A percentile compares a stretch with the other conserved stretches of the same genome.
Evolutionary conservation across 805 yeast genomes (phyloP).

Genomic region (Zygoascus ofunaensis): DNA sequence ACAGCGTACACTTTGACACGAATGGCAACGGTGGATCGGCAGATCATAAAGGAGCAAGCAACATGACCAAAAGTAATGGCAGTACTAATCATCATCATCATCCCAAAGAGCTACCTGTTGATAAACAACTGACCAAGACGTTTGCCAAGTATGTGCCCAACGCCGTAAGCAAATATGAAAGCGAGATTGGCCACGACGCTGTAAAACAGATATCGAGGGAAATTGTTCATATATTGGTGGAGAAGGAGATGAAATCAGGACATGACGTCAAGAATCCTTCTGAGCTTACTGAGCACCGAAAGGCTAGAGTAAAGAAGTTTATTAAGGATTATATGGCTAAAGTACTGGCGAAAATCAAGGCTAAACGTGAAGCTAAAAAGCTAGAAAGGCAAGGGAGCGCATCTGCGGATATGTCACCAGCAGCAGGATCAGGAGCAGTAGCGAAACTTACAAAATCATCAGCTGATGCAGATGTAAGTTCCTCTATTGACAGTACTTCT

Average conservation of each 20-base stretch:
- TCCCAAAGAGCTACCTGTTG: conserved; percentile 1
- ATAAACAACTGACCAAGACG: conserved; percentile 11
- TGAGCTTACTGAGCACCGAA: conserved; percentile 55
- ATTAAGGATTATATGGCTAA: conserved; percentile 28
- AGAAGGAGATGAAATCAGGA: conserved; percentile 51
- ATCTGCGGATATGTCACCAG: conserved; percentile 2
- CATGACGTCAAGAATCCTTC: conserved; percentile 33
- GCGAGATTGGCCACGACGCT: conserved; percentile 60
- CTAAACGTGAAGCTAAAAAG: conserved; percentile 8
- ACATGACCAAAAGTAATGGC: background rate
- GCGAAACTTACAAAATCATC: background rate
- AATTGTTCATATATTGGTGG: conserved; percentile 54
- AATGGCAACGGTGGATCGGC: background rate
- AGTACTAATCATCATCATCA: conserved; percentile 9
- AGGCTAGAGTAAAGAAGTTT: conserved; percentile 60
- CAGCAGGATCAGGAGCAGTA: background rate
- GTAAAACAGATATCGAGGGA: conserved; percentile 74
- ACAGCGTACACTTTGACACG: conserved; percentile 8
- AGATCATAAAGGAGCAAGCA: background rate
- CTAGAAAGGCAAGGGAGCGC: conserved; percentile 1
- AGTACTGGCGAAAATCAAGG: conserved; percentile 10
- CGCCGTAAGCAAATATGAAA: conserved; percentile 54
- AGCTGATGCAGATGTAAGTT: background rate
- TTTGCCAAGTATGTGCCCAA: conserved; percentile 79
- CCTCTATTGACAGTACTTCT: background rate